Evolutionary conservation across 768 basidiomycete species (phyloP).

Genomic region (Hysterangium stoloniferum): DNA sequence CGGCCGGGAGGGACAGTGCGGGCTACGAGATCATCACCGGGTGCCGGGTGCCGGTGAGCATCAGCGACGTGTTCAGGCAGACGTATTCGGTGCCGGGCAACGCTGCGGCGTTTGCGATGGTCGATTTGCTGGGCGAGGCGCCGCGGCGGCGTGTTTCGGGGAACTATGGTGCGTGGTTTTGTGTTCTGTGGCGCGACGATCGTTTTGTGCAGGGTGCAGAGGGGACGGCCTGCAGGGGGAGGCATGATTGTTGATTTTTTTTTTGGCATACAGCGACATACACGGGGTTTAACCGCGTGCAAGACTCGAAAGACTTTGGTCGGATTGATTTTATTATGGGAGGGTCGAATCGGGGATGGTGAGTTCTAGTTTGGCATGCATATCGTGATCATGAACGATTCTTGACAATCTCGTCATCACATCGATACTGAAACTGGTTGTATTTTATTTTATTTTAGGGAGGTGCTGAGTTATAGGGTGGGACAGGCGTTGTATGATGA

Average conservation of each 20-base stretch:
- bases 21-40: constrained; percentile 48
- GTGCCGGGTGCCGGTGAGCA: constrained; percentile 27
- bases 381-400: neutral
- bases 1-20: constrained; percentile 36
- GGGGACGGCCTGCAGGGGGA: too few species aligned
- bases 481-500: constrained; percentile 38
- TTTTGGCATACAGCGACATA: constrained; percentile 30
- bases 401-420: neutral
- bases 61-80: constrained; percentile 36
- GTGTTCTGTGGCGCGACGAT: neutral
- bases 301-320: constrained; percentile 28
- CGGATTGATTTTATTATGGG: constrained; percentile 50
- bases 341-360: constrained; percentile 40
- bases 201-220: too few species aligned
- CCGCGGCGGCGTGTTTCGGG: constrained; percentile 35
- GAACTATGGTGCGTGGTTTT: constrained; percentile 25
- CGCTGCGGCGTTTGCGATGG: constrained; percentile 32
- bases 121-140: constrained; percentile 36
- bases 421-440: too few species aligned
- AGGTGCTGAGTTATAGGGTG: constrained; percentile 31
- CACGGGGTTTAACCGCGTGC: constrained; percentile 40
- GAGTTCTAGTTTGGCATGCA: constrained; percentile 16
- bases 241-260: neutral
- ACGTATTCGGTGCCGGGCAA: constrained; percentile 30
- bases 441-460: constrained; percentile 23